Conservation (phyloP, 257 asterid genomes). For the Solanum neorickii region DNA sequence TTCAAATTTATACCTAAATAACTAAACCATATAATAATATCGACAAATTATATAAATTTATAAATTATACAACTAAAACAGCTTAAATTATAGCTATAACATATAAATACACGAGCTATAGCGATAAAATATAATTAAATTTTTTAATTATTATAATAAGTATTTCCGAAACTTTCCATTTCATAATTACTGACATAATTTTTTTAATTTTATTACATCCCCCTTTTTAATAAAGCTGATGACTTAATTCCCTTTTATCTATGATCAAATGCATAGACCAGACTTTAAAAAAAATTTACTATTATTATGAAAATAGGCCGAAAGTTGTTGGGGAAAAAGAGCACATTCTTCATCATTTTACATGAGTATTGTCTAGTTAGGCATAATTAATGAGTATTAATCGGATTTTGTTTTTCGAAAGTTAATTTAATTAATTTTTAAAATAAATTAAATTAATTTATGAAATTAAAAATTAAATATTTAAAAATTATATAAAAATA, state of each 20-base stretch:
- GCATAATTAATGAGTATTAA: not conserved
- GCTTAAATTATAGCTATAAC: no score
- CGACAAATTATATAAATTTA: no score
- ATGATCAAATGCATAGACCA: not conserved
- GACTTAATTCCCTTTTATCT: not conserved
- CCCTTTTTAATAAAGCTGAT: not conserved
- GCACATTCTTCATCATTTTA: not conserved
- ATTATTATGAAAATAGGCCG: not conserved
- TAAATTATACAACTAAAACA: no score
- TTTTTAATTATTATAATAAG: no score
- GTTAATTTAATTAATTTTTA: no score
- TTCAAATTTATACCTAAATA: no score
- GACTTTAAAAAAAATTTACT: not conserved
- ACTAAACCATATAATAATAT: no score
- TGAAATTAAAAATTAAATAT: not conserved
- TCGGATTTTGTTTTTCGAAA: not conserved
- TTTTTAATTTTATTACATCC: not conserved
- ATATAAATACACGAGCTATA: accelerated
- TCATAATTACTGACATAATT: not conserved
- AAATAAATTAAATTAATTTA: no score
- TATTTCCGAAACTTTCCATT: not conserved
- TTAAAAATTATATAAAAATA: not conserved
- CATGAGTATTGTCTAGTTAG: not conserved
- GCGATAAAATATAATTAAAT: no score
- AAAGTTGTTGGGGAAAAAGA: not conserved